Base-by-base conservation (phyloP, 192 early-diverging fungal species). In the Spizellomyces sp. region DNA sequence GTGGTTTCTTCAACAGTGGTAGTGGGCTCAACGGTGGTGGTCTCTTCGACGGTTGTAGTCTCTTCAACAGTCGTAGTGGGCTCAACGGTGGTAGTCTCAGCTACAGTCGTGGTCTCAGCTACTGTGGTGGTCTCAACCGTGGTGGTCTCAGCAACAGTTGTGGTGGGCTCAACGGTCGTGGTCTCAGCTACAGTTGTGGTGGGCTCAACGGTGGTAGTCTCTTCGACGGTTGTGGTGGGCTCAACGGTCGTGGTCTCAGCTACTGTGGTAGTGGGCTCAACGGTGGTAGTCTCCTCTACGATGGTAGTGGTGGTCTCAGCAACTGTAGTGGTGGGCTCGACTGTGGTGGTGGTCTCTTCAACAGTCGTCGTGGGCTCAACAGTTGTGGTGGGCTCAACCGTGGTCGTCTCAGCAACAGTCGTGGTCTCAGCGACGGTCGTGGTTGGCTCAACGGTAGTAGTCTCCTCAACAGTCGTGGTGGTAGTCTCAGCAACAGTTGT, bases 371-470 rank as follows among this genome's bases (percentile, higher is more conserved):
- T 77, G 12, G 59, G 1, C 59, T 60, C 59, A 1, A 3, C 59
- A 44, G 66, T 68, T 4, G 64, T 67, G 5, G 59, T 19, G 21
- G 73, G 12, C n/a, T 22, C 64, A 1, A 2, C 44, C 0, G 27
- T 22, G 71, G 61, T 73, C 0, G 70, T 19, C 27, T 61, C 19
- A 55, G 64, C 6, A 4, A 69, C 8, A 56, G 69, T 72, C 45
- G 73, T 62, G 43, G 73, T 1, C 3, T 68, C 67, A 3, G 19
- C 65, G 45, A 58, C 43, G 42, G 58, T 60, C 8, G 45, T 64
- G 22, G 62, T 64, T 9, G 45, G 42, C 45, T 36, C 45, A 36
- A 45, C 62, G 9, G 58, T 36, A 45, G 58, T 60, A 22, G 58
- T 10, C 58, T 60, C 48, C n/a, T 9, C 0, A 1, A 66, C 47